Evolutionary conservation across 2,329 filamentous ascomycete genomes (phyloP).

Genomic region (Cercospora zeina): DNA sequence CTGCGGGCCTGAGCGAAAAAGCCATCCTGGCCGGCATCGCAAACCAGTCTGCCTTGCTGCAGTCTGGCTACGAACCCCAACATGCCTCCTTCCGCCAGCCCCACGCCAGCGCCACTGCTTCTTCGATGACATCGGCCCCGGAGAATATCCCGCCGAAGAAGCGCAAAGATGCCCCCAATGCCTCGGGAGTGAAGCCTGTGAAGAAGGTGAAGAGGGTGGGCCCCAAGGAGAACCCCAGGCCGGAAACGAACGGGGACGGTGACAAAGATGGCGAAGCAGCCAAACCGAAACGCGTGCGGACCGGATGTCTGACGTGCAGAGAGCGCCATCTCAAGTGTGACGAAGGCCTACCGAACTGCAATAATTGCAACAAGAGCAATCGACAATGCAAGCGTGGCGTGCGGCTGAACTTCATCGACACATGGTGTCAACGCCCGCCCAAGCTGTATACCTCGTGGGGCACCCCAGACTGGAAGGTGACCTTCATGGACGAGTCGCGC

Average conservation of each 20-base stretch:
- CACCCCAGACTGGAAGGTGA: slow-evolving; percentile 67
- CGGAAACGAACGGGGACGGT: slow-evolving; percentile 32
- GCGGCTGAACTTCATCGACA: slow-evolving; percentile 88
- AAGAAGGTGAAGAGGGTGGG: slow-evolving; percentile 40
- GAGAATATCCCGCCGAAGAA: slow-evolving; percentile 26
- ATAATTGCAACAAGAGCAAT: slow-evolving; percentile 87
- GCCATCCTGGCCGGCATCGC: slow-evolving; percentile 39
- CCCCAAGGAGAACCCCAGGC: slow-evolving; percentile 31
- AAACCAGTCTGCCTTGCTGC: slow-evolving; percentile 55
- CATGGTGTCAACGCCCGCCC: slow-evolving; percentile 68
- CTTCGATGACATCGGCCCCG: slow-evolving; percentile 14
- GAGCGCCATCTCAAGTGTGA: slow-evolving; percentile 91
- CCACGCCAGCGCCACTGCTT: slow-evolving; percentile 21
- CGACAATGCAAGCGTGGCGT: slow-evolving; percentile 82
- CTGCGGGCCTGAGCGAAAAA: slow-evolving; percentile 22
- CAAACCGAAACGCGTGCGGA: slow-evolving; percentile 84
- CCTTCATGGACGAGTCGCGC: slow-evolving; percentile 85
- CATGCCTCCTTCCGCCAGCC: slow-evolving; percentile 29
- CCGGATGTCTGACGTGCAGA: slow-evolving; percentile 85
- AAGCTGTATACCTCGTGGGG: slow-evolving; percentile 54
- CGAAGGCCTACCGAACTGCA: slow-evolving; percentile 64
- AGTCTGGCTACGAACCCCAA: slow-evolving; percentile 72
- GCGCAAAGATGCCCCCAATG: slow-evolving; percentile 34
- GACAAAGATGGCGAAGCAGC: slow-evolving; percentile 38
- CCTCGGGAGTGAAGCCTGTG: slow-evolving; percentile 31